These are phyloP conservation scores for Diaporthe ampelina DNA, from an alignment of 2,329 filamentous ascomycete species.

Conservation along the genomic window DNA sequence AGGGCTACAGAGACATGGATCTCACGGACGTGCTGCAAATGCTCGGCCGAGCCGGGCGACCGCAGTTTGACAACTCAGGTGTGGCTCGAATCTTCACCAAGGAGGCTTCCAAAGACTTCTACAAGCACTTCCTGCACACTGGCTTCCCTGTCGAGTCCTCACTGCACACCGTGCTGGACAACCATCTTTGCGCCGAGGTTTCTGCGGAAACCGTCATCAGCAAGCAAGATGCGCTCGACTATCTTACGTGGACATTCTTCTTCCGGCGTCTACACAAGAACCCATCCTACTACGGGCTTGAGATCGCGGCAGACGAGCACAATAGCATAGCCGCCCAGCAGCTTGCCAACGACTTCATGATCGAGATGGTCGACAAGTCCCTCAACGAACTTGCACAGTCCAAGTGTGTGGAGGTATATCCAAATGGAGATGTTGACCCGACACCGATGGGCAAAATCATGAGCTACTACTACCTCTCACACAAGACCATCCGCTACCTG, in stretches of 20 bases:
- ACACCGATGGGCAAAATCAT: conserved; percentile 97
- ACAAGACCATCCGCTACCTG: conserved; percentile 92
- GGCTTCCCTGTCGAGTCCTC: conserved; percentile 98
- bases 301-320: conserved; percentile 93
- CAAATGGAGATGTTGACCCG: conserved; percentile 89
- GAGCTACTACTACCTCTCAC: conserved; percentile 98
- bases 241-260: conserved; percentile 99
- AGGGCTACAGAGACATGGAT: conserved; percentile 99
- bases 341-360: conserved; percentile 93
- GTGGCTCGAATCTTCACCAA: conserved; percentile 98
- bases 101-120: conserved; percentile 98
- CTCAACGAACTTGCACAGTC: conserved; percentile 86
- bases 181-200: conserved; percentile 95
- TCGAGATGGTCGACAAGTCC: conserved; percentile 90
- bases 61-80: conserved; percentile 95
- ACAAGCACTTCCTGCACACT: conserved; percentile 98
- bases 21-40: conserved; percentile 98
- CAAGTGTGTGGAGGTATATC: conserved; percentile 84
- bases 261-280: conserved; percentile 98
- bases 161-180: conserved; percentile 94
- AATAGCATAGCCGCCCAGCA: conserved; percentile 88
- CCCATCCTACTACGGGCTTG: conserved; percentile 95
- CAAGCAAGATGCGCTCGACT: conserved; percentile 97
- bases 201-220: conserved; percentile 93
- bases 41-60: conserved; percentile 93